Evolutionary conservation across 805 yeast genomes (phyloP).

Genomic region (Wickerhamomyces ciferrii): DNA sequence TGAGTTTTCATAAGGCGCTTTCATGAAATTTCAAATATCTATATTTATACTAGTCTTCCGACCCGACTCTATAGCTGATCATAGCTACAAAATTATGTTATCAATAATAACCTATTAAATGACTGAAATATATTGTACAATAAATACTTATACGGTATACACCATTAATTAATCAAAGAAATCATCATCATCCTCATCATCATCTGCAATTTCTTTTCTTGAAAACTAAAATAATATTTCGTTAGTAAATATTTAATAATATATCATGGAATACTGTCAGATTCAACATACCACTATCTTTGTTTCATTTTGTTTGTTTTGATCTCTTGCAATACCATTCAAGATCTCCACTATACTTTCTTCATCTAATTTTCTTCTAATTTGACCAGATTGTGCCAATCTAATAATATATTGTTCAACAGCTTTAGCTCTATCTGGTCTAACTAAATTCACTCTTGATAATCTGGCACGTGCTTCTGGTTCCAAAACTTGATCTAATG

Average conservation of each 20-base stretch:
- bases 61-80: no score
- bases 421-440: constrained; percentile 85
- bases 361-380: constrained; percentile 71
- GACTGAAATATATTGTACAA: neutral
- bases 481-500: constrained; percentile 66
- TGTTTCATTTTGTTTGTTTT: constrained; percentile 53
- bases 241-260: neutral
- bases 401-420: constrained; percentile 78
- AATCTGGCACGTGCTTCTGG: constrained; percentile 85
- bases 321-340: constrained; percentile 76
- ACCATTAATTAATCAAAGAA: constrained; percentile 33
- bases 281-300: constrained; percentile 41
- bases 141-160: neutral
- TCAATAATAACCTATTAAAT: no score
- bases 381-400: constrained; percentile 71
- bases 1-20: no score
- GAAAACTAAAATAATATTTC: constrained; percentile 9
- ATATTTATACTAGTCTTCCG: no score
- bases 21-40: no score
- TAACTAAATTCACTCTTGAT: constrained; percentile 79
- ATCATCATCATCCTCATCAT: constrained; percentile 33
- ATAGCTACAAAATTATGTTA: no score
- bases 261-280: no score
- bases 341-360: constrained; percentile 77
- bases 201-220: constrained; percentile 15